phyloP scores from a whole-genome alignment of 306 rosid genomes.

The Astragalus membranaceus region DNA sequence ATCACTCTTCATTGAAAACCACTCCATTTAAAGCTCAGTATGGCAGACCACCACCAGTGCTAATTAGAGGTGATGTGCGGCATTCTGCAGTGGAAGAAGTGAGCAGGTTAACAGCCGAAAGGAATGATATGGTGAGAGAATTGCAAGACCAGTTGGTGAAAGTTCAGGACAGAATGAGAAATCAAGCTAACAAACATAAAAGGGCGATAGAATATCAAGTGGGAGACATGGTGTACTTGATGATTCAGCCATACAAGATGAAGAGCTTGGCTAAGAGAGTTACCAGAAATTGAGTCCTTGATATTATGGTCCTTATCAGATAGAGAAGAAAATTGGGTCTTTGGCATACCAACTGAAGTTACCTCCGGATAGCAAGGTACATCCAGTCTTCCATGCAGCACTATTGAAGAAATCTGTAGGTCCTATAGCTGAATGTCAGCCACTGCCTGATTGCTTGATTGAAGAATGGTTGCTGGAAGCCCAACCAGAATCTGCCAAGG shows the following conservation, averaged over 20 bases:
- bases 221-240: background rate
- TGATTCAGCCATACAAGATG: background rate
- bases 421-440: background rate
- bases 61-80: background rate
- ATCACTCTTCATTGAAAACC: background rate
- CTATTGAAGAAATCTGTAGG: background rate
- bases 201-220: background rate
- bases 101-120: background rate
- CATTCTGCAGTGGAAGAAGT: background rate
- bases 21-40: background rate
- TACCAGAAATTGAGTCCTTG: background rate
- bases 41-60: background rate
- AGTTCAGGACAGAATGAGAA: background rate
- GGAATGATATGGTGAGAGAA: background rate
- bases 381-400: background rate
- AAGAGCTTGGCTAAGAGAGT: background rate
- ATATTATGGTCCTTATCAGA: background rate
- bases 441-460: background rate
- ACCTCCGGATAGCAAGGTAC: background rate
- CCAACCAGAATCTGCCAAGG: background rate
- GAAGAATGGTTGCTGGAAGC: background rate
- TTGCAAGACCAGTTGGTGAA: accelerated
- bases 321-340: background rate
- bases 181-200: too few species aligned
- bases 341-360: background rate